A percentile compares a stretch with the other conserved stretches of the same genome.
Conservation (phyloP, 257 asterid genomes). For the Solanum okadae region DNA sequence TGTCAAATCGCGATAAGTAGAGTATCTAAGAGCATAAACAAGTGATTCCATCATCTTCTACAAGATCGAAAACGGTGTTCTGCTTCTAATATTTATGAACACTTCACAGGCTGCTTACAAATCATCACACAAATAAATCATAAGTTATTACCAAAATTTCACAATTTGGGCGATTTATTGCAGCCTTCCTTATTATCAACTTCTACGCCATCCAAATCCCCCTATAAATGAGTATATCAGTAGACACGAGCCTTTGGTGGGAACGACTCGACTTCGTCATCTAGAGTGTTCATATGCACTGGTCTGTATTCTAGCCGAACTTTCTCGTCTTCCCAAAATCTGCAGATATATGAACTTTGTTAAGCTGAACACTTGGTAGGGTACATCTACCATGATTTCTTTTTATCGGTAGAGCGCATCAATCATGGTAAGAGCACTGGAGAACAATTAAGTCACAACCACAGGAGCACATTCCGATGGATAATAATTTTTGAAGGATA, state of each 20-base stretch:
- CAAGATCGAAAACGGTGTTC: neutral
- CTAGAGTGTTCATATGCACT: slow-evolving; percentile 82
- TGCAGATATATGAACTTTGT: slow-evolving; percentile 18
- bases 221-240: slow-evolving; percentile 19
- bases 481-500: neutral
- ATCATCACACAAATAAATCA: slow-evolving; percentile 16
- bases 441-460: neutral
- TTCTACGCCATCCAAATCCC: neutral
- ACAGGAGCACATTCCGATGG: neutral
- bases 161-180: slow-evolving; percentile 12
- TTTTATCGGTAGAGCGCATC: neutral
- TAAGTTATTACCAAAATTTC: slow-evolving; percentile 27
- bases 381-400: neutral
- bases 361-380: neutral
- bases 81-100: slow-evolving; percentile 3
- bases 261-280: slow-evolving; percentile 71
- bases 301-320: slow-evolving; percentile 72
- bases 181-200: slow-evolving; percentile 10
- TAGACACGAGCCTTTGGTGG: slow-evolving; percentile 92
- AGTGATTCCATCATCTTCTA: neutral
- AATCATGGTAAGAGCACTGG: neutral
- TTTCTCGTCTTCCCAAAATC: slow-evolving; percentile 79
- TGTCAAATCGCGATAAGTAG: neutral
- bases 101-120: slow-evolving; percentile 16
- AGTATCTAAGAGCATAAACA: neutral